These are phyloP conservation scores for Betula pendula DNA, from an alignment of 306 rosid genomes.

Conservation along the genomic window DNA sequence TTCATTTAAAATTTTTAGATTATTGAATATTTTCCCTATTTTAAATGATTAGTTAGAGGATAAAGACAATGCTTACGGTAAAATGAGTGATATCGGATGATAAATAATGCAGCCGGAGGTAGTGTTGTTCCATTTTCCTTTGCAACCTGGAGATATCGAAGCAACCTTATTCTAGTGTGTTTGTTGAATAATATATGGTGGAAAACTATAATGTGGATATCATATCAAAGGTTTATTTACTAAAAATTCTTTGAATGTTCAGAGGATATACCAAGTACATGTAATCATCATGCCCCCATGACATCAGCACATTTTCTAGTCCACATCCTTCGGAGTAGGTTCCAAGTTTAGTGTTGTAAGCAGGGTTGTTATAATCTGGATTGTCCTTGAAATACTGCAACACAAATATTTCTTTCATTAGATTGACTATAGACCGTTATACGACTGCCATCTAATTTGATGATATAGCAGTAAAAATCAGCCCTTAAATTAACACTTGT, in stretches of 20 bases:
- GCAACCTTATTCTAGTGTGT: neutral
- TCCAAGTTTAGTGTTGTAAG: constrained; percentile 38
- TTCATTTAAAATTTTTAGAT: neutral
- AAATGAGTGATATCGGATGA: constrained; percentile 49
- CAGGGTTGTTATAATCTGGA: constrained; percentile 28
- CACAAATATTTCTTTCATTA: neutral
- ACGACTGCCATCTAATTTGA: too few species aligned
- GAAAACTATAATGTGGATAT: neutral
- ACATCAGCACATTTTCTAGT: constrained; percentile 36
- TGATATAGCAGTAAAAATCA: too few species aligned
- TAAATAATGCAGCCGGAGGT: constrained; percentile 41
- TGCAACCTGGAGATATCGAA: constrained; percentile 32
- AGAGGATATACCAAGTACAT: constrained; percentile 42
- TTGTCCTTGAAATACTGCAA: constrained; percentile 43
- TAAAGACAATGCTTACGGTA: constrained; percentile 25
- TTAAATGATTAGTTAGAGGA: neutral
- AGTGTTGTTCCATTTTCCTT: constrained; percentile 39
- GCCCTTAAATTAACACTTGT: too few species aligned
- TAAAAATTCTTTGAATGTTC: neutral
- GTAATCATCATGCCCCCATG: constrained; percentile 60
- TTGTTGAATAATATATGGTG: too few species aligned
- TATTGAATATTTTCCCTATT: too few species aligned
- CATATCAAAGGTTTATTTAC: neutral
- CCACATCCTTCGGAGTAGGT: constrained; percentile 42
- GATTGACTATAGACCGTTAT: too few species aligned